These are phyloP conservation scores for Phaffia rhodozyma DNA, from an alignment of 1,284 basidiomycete genomes.

Conservation along the genomic window DNA sequence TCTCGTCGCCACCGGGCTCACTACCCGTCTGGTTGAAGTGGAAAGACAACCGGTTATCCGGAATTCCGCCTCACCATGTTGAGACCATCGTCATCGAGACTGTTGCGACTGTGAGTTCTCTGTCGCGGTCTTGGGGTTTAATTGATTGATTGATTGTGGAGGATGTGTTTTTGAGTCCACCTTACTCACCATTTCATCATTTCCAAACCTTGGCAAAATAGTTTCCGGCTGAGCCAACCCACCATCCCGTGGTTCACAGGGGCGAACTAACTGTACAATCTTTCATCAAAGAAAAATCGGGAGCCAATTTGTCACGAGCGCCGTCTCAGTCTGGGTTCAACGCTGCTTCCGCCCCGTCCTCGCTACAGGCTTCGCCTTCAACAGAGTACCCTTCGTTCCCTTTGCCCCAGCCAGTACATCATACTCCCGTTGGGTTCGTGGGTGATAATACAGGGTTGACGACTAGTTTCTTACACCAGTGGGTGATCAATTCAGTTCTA, in stretches of 20 bases:
- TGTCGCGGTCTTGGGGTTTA: not conserved
- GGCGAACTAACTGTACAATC: not conserved
- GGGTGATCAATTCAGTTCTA: too few species aligned
- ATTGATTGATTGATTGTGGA: too few species aligned
- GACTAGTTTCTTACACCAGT: too few species aligned
- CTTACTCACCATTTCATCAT: not conserved
- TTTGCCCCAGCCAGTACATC: too few species aligned
- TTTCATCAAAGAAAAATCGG: not conserved
- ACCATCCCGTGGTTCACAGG: not conserved
- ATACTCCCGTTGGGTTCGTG: too few species aligned
- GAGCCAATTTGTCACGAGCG: not conserved
- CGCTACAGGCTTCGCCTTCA: too few species aligned
- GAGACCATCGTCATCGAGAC: slow-evolving; percentile 2
- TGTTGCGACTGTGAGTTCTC: slow-evolving; percentile 1
- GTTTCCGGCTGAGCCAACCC: not conserved
- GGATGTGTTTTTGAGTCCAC: too few species aligned
- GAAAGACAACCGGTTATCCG: slow-evolving; percentile 65
- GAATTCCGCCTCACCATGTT: slow-evolving; percentile 44
- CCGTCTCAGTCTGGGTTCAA: too few species aligned
- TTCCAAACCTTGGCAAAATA: not conserved
- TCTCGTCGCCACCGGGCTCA: slow-evolving; percentile 53
- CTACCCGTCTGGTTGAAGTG: slow-evolving; percentile 79
- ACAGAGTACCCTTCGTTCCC: too few species aligned
- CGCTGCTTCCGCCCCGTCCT: too few species aligned
- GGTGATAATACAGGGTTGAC: too few species aligned